Percentiles rank a stretch among this genome's conserved stretches.
phyloP scores from a whole-genome alignment of 176 grass and related monocot genomes.

The Carex kokanica region DNA sequence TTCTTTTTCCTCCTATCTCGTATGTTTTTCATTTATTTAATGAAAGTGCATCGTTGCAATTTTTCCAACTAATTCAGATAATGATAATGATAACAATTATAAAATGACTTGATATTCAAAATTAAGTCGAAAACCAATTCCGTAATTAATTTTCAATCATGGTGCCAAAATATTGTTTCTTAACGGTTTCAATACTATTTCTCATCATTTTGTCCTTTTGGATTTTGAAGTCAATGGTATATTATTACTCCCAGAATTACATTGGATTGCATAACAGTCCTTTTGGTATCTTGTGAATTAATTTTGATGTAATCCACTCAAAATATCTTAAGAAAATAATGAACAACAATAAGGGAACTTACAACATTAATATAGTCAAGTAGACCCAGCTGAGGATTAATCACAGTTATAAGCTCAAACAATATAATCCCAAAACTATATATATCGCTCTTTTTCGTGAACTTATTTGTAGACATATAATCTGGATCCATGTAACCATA shows the following conservation, averaged over 20 bases:
- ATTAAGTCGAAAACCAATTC: background rate
- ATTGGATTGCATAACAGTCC: background rate
- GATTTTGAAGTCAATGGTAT: background rate
- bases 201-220: background rate
- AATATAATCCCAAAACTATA: conserved; percentile 94
- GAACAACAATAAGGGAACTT: conserved; percentile 34
- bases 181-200: background rate
- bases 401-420: conserved; percentile 92
- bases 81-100: background rate
- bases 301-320: background rate
- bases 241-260: background rate
- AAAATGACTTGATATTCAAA: background rate
- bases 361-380: conserved; percentile 95
- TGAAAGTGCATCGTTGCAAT: background rate
- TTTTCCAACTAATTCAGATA: background rate
- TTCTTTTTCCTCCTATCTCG: background rate
- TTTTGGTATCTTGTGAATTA: background rate
- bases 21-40: background rate
- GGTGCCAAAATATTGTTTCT: background rate
- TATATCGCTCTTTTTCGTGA: conserved; percentile 95
- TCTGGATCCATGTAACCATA: conserved; percentile 99
- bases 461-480: conserved; percentile 85
- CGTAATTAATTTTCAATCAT: background rate
- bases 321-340: background rate
- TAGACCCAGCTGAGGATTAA: conserved; percentile 94